phyloP scores from a whole-genome alignment of 441 rosid species.

The Adansonia gregorii region DNA sequence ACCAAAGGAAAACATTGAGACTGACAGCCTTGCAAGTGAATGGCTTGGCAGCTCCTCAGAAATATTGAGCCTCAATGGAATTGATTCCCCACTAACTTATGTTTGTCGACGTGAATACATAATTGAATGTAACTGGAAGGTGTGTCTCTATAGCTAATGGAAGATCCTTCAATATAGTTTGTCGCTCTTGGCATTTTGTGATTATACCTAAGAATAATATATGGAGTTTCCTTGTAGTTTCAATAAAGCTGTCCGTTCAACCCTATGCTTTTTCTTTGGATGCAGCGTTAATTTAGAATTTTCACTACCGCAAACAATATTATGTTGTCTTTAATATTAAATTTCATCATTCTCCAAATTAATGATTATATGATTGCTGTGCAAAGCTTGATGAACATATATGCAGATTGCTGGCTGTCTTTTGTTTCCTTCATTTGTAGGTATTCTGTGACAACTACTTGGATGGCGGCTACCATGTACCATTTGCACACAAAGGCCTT shows the following conservation, averaged over 20 bases:
- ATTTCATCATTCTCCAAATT: not conserved
- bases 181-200: not conserved
- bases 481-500: conserved; percentile 84
- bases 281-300: not conserved
- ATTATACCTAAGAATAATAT: not conserved
- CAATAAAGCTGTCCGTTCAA: conserved; percentile 8
- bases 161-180: conserved; percentile 8
- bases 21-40: conserved; percentile 48
- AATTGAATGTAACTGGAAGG: conserved; percentile 94
- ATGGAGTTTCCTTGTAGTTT: conserved; percentile 1
- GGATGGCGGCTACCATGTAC: conserved; percentile 97
- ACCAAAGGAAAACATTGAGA: conserved; percentile 32
- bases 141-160: conserved; percentile 27
- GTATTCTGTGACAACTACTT: conserved; percentile 95
- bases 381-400: conserved; percentile 17
- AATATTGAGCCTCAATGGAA: conserved; percentile 56
- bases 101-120: conserved; percentile 75
- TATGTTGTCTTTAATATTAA: not conserved
- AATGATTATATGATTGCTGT: not conserved
- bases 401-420: conserved; percentile 19
- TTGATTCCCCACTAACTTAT: conserved; percentile 63
- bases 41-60: conserved; percentile 85
- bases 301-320: not conserved
- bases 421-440: conserved; percentile 39
- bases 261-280: not conserved